A percentile compares a stretch with the other conserved stretches of the same genome.
Conservation (phyloP, 1,284 basidiomycete genomes). For the Naganishia cerealis region DNA sequence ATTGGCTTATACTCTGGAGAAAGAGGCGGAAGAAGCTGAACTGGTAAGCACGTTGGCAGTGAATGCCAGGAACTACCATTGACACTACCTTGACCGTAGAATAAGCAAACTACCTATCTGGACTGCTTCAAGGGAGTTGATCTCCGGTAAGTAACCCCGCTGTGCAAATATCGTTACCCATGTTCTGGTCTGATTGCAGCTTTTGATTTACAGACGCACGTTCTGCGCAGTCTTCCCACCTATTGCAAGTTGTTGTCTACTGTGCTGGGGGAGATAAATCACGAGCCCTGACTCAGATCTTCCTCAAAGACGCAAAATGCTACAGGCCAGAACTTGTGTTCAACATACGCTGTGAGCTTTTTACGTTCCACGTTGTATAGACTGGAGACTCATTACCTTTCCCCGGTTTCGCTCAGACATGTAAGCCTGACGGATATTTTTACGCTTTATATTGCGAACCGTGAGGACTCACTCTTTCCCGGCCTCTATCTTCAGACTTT, state of each 20-base stretch:
- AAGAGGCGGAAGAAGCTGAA: conserved; percentile 33
- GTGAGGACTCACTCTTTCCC: background rate
- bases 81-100: too few relatives aligned
- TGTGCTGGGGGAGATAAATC: too few relatives aligned
- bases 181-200: background rate
- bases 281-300: too few relatives aligned
- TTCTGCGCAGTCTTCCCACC: conserved; percentile 37
- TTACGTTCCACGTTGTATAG: background rate
- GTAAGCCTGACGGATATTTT: background rate
- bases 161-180: background rate
- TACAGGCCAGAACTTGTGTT: conserved; percentile 34
- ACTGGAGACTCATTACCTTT: background rate
- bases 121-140: conserved; percentile 52
- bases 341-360: conserved; percentile 27
- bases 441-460: background rate
- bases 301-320: conserved; percentile 34
- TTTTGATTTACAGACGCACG: background rate
- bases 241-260: background rate
- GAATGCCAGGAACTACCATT: too few relatives aligned
- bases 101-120: conserved; percentile 39
- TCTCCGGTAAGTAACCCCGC: conserved; percentile 35
- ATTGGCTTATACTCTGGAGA: conserved; percentile 35
- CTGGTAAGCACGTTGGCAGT: too few relatives aligned
- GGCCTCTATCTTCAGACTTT: conserved; percentile 27
- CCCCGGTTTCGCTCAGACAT: conserved; percentile 23